Base-by-base conservation (phyloP, 2,329 filamentous ascomycete genomes). In the Teratosphaeria zuluensis region DNA sequence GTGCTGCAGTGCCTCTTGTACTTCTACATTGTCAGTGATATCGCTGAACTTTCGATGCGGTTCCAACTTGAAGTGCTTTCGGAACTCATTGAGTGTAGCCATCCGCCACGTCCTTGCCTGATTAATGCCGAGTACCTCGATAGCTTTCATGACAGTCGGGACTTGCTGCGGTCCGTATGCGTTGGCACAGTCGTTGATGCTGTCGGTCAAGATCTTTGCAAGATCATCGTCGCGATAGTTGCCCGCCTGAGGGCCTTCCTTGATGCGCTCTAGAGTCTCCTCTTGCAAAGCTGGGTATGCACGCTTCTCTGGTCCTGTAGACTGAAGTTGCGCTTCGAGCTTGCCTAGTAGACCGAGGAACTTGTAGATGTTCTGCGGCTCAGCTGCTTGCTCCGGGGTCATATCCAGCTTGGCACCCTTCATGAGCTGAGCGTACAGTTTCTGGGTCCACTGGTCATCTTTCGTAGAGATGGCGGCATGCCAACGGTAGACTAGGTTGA, bases 101-200 rank as follows among this genome's bases (percentile, higher is more conserved):
- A 84, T 71, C 57, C 83, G 79, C 84, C 83, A 86, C 42, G 80
- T 79, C 46, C 84, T 80, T 5, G 80, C 81, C 63, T 86, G 84
- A 19, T 79, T 75, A 55, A 86, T 86, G 8, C 83, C 84, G 1
- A 85, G 76, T 2, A 85, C 76, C 69, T 87, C 85, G n/a, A 87
- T 78, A 1, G 78, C 75, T 64, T 79, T 82, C 65, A 87, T 78
- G 1, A 80, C 77, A 48, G 77, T 77, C 4, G 84, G 84, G 0
- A 86, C 78, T 66, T 81, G 83, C 14, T 78, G 77, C 1, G 84
- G 79, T 1, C 84, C 84, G 63, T 85, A 85, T 5, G 77, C 75
- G 35, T 82, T 82, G 1, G 82, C 81, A 35, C 81, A 80, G 58
- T 86, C 82, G 24, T 86, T 80, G 68, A 85, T 83, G n/a, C 80